Percentiles rank a stretch among this genome's conserved stretches.
phyloP scores from a whole-genome alignment of 2,329 filamentous ascomycete species.

The Alternaria viburni region DNA sequence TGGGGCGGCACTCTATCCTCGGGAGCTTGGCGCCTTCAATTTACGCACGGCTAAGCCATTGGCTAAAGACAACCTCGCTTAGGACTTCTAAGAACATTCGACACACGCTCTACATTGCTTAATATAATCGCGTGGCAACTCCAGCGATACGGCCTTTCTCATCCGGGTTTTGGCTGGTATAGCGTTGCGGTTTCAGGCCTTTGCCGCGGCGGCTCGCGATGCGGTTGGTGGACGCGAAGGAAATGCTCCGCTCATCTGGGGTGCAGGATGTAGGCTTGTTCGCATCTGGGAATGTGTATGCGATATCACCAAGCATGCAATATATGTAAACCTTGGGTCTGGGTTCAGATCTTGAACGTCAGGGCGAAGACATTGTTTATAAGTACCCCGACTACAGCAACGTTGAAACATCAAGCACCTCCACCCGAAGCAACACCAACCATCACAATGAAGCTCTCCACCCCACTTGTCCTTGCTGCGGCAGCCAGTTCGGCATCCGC shows the following conservation, averaged over 20 bases:
- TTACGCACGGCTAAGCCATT: constrained; percentile 23
- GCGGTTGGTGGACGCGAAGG: constrained; percentile 25
- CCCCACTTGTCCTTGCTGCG: constrained; percentile 31
- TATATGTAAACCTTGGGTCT: not conserved
- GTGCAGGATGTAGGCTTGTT: not conserved
- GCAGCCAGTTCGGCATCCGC: constrained; percentile 50
- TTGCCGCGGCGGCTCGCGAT: not conserved
- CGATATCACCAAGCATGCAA: constrained; percentile 13
- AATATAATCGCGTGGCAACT: constrained; percentile 28
- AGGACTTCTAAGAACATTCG: constrained; percentile 23
- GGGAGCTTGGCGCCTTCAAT: constrained; percentile 11
- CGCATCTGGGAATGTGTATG: not conserved
- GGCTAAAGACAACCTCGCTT: constrained; percentile 27
- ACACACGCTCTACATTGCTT: constrained; percentile 33
- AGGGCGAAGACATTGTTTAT: constrained; percentile 5
- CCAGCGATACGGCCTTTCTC: constrained; percentile 12
- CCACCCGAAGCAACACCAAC: not conserved
- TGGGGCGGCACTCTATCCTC: not conserved
- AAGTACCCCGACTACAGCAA: not conserved
- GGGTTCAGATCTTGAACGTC: not conserved
- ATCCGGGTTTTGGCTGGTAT: constrained; percentile 21
- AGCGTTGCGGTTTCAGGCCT: not conserved
- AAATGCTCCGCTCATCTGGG: constrained; percentile 16
- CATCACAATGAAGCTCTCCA: constrained; percentile 36
- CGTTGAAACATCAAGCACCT: not conserved